Evolutionary conservation across 2,329 filamentous ascomycete species (phyloP), one percentile per base, ranked within the genome.

Genomic region (Raffaelea deltoideospora): DNA sequence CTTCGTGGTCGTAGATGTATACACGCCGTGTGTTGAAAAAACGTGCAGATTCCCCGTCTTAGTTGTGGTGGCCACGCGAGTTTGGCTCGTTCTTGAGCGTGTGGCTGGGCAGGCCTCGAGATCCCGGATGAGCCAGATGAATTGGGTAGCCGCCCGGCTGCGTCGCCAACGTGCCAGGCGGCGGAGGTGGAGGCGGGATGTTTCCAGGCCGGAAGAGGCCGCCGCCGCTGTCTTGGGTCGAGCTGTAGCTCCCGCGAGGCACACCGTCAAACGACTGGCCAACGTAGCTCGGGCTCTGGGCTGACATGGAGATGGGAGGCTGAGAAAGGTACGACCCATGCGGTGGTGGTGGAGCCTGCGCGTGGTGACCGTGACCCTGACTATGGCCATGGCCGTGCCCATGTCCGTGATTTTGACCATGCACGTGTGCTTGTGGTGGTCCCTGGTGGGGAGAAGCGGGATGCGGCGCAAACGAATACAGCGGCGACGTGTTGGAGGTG

Each of bases 401-500:
- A n/a, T n/a, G n/a, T n/a, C n/a, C n/a, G n/a, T n/a, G n/a, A n/a
- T n/a, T n/a, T n/a, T 48, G 5, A 14, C 29, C 37, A 37, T 35
- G 40, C 3, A 23, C 18, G 2, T 23, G 33, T 4, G 24, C 31
- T 14, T 35, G 26, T 6, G 39, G 30, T 7, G 38, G 31, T 5
- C 53, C 42, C 18, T 58, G 56, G n/a, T n/a, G n/a, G n/a, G n/a
- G n/a, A n/a, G n/a, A n/a, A n/a, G n/a, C n/a, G n/a, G n/a, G n/a
- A 36, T 65, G 59, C 7, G 57, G 48, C 13, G 58, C 53, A 35
- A 65, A 68, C 1, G 63, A 48, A 43, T 70, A 71, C 42, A 69
- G 50, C 1, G 63, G 44, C 1, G 63, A 49, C 3, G 56, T 56
- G 26, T 50, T 57, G 0, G 65, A 51, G 0, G 59, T 54, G 1